phyloP scores from a whole-genome alignment of 371 early-diverging fungal genomes.

The Blakeslea trispora region DNA sequence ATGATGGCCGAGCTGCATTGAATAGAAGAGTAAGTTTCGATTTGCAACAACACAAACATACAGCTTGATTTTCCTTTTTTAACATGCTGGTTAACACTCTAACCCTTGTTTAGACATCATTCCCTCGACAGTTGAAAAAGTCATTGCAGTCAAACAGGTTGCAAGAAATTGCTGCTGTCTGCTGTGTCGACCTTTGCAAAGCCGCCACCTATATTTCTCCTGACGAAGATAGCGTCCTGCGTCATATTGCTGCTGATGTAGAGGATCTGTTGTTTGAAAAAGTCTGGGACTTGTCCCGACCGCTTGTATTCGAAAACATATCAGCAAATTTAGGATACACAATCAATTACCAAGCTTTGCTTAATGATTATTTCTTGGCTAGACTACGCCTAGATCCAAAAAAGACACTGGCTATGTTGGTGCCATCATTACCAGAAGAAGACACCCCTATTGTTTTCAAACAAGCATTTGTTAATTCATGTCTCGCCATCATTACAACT shows the following conservation, averaged over 20 bases:
- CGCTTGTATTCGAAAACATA: constrained; percentile 21
- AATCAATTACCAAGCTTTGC: constrained; percentile 49
- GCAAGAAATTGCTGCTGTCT: constrained; percentile 68
- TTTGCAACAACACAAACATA: not conserved
- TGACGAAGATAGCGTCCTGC: constrained; percentile 61
- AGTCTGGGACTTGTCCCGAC: constrained; percentile 55
- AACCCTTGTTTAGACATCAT: constrained; percentile 49
- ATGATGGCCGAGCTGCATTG: constrained; percentile 34
- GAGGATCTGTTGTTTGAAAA: constrained; percentile 70
- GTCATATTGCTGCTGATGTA: constrained; percentile 66
- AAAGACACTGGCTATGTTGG: constrained; percentile 58
- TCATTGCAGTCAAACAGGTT: constrained; percentile 53
- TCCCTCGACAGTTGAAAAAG: constrained; percentile 67
- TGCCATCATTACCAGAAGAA: constrained; percentile 63
- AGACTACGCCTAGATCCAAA: constrained; percentile 67
- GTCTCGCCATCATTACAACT: constrained; percentile 59
- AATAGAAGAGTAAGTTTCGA: constrained; percentile 34
- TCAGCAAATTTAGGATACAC: constrained; percentile 47
- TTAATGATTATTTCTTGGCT: constrained; percentile 70
- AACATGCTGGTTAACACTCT: too few species aligned
- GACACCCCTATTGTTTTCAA: constrained; percentile 64
- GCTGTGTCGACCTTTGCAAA: constrained; percentile 75
- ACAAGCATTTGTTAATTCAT: constrained; percentile 71
- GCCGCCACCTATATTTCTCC: constrained; percentile 69
- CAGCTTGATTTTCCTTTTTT: not conserved